Evolutionary conservation across 768 basidiomycete species (phyloP).

Genomic region (Pleurotus eryngii): DNA sequence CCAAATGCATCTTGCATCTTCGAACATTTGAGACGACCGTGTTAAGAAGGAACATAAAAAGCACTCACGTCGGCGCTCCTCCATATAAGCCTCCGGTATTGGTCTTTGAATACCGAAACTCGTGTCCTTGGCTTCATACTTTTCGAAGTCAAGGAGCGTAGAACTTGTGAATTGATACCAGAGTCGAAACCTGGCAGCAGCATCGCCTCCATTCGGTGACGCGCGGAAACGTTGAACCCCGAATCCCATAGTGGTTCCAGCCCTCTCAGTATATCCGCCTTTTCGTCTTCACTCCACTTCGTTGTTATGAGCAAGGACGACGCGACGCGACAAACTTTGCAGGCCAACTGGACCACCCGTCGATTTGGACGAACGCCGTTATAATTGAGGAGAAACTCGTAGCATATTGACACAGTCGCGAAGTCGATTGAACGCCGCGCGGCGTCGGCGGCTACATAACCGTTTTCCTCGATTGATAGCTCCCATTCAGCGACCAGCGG

Average conservation of each 20-base stretch:
- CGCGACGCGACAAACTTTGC: constrained; percentile 39
- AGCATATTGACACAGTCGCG: constrained; percentile 60
- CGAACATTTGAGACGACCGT: not conserved
- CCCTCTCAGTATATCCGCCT: constrained; percentile 58
- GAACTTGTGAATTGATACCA: constrained; percentile 60
- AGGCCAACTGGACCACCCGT: constrained; percentile 61
- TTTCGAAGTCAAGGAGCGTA: constrained; percentile 31
- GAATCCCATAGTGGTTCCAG: constrained; percentile 45
- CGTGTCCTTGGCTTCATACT: constrained; percentile 10
- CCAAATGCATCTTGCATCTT: constrained; percentile 54
- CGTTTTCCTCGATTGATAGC: constrained; percentile 21
- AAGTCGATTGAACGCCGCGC: constrained; percentile 69
- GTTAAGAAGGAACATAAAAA: not conserved
- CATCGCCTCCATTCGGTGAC: constrained; percentile 42
- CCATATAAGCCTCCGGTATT: constrained; percentile 62
- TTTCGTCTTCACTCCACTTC: constrained; percentile 61
- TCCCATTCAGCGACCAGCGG: constrained; percentile 48
- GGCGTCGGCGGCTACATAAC: constrained; percentile 53
- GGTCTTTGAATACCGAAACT: constrained; percentile 22
- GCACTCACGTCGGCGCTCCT: constrained; percentile 62
- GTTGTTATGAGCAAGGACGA: constrained; percentile 36
- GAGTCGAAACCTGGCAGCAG: constrained; percentile 39
- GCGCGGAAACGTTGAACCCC: not conserved
- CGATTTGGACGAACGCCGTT: constrained; percentile 64
- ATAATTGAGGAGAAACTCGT: constrained; percentile 60